Base-by-base conservation (phyloP, 179 eudicot species). In the Amaranthus tricolor region DNA sequence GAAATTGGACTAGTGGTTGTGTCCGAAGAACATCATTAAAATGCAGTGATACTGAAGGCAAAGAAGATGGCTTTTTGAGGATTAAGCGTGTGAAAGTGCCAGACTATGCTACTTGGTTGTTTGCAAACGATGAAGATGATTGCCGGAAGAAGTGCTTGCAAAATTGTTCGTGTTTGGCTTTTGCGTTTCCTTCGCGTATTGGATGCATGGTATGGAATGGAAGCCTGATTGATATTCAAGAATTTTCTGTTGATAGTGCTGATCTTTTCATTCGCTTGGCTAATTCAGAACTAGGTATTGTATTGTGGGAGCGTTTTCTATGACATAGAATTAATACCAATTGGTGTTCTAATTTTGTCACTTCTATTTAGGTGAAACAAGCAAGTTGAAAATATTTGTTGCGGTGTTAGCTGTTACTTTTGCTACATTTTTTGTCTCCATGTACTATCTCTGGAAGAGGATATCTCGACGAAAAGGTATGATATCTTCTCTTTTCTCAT, bases 71-170 rank as follows among this genome's bases (percentile, higher is more conserved):
- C 13, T 84, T 85, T 69, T 62, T 72, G 77, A 82, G 62, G 77
- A 14, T 82, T 43, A 40, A 66, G 2, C 63, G 24, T 0, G 31
- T 84, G 73, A 85, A 87, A 70, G 72, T 80, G 9, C 88, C 88
- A 0, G 81, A 57, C n/a, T 62, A 72, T 17, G 73, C 76, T 2
- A 17, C 63, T 11, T 80, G 64, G 79, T 57, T 64, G 14, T 16
- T 45, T 1, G 24, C 70, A 0, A 11, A 1, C 7, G 47, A 49
- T 20, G 56, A 56, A 20, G 61, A 77, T 1, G 64, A 53, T 0
- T 78, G 79, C 6, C 14, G 71, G 31, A 56, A 48, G 9, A 9
- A 15, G 2, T 77, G 73, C 48, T 15, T 48, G n/a, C 16, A 7
- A 24, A 57, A 56, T 9, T 77, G 63, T 16, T 59, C 66, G 14